Evolutionary conservation across 192 early-diverging fungal genomes (phyloP).

Genomic region (Rhizoclosmatium globosum): DNA sequence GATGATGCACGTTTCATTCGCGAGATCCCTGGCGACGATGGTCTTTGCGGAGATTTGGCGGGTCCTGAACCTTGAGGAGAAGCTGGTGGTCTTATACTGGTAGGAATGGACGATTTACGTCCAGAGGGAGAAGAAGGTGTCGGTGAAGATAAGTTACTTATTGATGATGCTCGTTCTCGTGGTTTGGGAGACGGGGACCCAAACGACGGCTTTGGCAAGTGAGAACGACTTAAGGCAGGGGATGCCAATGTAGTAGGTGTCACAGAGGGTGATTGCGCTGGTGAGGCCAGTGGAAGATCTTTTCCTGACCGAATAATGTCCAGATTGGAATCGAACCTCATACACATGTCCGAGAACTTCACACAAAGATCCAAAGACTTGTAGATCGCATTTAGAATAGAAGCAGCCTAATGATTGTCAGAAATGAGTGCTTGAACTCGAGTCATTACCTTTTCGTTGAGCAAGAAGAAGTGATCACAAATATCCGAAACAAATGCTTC

Average conservation of each 20-base stretch:
- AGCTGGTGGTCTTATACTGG: neutral
- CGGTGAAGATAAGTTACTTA: neutral
- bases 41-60: neutral
- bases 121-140: neutral
- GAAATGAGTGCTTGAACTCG: neutral
- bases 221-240: too few species aligned
- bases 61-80: neutral
- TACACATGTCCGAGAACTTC: constrained; percentile 32
- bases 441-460: constrained; percentile 29
- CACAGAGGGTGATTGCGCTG: neutral
- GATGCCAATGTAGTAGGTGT: neutral
- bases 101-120: neutral
- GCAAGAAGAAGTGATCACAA: constrained; percentile 33
- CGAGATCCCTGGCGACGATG: neutral
- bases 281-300: neutral
- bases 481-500: constrained; percentile 23
- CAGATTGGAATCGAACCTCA: constrained; percentile 6
- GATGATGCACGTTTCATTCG: neutral
- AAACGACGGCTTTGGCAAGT: neutral
- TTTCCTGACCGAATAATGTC: constrained; percentile 3
- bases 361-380: constrained; percentile 36
- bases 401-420: neutral
- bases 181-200: neutral
- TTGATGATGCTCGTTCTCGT: neutral
- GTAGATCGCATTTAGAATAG: constrained; percentile 24